Evolutionary conservation across 2,329 filamentous ascomycete genomes (phyloP).

Genomic region (Fusarium xylarioides): DNA sequence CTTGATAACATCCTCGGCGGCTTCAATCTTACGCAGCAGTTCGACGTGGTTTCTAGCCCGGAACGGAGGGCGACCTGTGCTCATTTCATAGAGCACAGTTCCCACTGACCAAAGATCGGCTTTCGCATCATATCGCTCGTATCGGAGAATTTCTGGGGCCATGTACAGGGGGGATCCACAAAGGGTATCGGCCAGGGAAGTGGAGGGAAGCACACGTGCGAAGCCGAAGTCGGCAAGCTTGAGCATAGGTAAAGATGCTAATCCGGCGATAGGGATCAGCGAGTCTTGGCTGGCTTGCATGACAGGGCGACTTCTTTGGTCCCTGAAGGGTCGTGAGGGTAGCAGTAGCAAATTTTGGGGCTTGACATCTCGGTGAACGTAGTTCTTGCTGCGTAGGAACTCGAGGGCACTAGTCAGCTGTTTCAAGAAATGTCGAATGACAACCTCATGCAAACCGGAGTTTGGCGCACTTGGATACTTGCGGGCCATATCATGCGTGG

Average conservation of each 20-base stretch:
- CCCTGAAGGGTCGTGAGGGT: conserved; percentile 78
- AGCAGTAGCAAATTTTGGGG: conserved; percentile 94
- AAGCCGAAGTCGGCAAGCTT: conserved; percentile 99
- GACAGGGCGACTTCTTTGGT: conserved; percentile 65
- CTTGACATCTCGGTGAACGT: conserved; percentile 97
- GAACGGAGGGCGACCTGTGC: conserved; percentile 89
- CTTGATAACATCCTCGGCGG: conserved; percentile 83
- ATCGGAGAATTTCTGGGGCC: conserved; percentile 96
- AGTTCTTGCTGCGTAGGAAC: conserved; percentile 84
- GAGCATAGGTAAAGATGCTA: conserved; percentile 89
- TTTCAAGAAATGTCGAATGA: conserved; percentile 94
- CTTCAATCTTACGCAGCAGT: conserved; percentile 89
- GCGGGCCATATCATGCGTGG: conserved; percentile 87
- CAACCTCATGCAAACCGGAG: conserved; percentile 94
- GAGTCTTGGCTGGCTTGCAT: conserved; percentile 82
- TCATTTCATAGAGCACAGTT: conserved; percentile 95
- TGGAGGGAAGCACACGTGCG: conserved; percentile 87
- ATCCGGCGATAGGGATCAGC: conserved; percentile 79
- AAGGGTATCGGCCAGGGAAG: conserved; percentile 92
- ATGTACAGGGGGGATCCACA: conserved; percentile 98
- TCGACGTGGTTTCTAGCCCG: conserved; percentile 94
- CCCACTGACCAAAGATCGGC: conserved; percentile 98
- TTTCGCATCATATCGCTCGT: conserved; percentile 97
- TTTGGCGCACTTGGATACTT: conserved; percentile 88
- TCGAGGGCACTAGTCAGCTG: conserved; percentile 91